A percentile compares a stretch with the other conserved stretches of the same genome.
phyloP scores from a whole-genome alignment of 495 filamentous ascomycete species.

The Neurospora sp. region DNA sequence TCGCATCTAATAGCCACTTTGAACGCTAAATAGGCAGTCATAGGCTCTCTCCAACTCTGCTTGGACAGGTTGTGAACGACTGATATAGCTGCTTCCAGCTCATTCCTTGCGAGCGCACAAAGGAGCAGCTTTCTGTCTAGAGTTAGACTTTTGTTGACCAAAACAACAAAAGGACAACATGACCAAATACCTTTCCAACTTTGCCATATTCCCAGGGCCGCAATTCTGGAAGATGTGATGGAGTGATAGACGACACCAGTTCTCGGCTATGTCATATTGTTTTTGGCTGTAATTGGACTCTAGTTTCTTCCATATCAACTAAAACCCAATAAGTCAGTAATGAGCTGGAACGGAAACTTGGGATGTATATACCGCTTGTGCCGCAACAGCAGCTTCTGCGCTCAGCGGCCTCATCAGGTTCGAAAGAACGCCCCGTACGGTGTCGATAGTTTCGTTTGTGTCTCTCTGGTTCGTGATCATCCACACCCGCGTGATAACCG shows the following conservation, averaged over 20 bases:
- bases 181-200: slow-evolving; percentile 46
- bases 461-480: slow-evolving; percentile 36
- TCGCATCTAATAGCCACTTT: slow-evolving; percentile 56
- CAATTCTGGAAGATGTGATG: slow-evolving; percentile 55
- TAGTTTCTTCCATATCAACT: slow-evolving; percentile 72
- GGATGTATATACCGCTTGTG: slow-evolving; percentile 48
- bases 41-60: slow-evolving; percentile 43
- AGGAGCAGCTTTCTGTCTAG: slow-evolving; percentile 55
- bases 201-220: slow-evolving; percentile 51
- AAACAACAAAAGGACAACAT: background rate
- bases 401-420: slow-evolving; percentile 28
- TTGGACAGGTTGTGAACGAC: slow-evolving; percentile 53
- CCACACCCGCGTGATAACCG: slow-evolving; percentile 53
- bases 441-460: slow-evolving; percentile 13
- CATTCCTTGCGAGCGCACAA: slow-evolving; percentile 50
- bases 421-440: slow-evolving; percentile 11
- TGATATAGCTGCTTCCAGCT: slow-evolving; percentile 41
- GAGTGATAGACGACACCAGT: slow-evolving; percentile 65
- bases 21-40: slow-evolving; percentile 64
- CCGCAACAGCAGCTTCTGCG: slow-evolving; percentile 54
- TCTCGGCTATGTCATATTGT: slow-evolving; percentile 44
- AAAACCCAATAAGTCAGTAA: background rate
- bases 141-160: slow-evolving; percentile 1
- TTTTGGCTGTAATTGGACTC: slow-evolving; percentile 46
- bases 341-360: background rate